These are phyloP conservation scores for Ophiostoma pallidulum DNA, from an alignment of 2,329 filamentous ascomycete genomes.

Conservation along the genomic window DNA sequence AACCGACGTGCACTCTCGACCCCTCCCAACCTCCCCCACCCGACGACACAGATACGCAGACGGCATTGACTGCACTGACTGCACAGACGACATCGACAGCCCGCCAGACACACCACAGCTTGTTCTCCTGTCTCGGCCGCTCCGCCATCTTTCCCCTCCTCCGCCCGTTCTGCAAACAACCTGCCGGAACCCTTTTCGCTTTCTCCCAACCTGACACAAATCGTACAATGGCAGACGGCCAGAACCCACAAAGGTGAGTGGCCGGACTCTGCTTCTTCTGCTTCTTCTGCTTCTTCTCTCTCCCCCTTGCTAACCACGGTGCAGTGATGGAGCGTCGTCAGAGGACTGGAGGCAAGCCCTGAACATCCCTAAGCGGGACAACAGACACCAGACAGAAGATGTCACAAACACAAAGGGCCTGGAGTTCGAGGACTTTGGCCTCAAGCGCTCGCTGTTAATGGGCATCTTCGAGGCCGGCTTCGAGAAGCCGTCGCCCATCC, in stretches of 20 bases:
- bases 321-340: constrained; percentile 38
- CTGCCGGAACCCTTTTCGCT: neutral
- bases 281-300: neutral
- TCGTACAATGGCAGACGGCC: constrained; percentile 33
- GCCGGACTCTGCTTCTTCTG: neutral
- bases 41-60: no score
- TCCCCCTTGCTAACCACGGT: constrained; percentile 19
- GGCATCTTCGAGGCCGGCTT: constrained; percentile 98
- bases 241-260: constrained; percentile 39
- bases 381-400: constrained; percentile 71
- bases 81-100: no score
- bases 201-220: constrained; percentile 1
- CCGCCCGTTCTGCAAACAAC: neutral
- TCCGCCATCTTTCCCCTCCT: no score
- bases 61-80: no score
- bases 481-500: constrained; percentile 96
- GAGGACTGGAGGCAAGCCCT: constrained; percentile 68
- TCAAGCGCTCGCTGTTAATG: constrained; percentile 95
- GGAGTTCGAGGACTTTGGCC: constrained; percentile 93
- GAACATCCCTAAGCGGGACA: constrained; percentile 64
- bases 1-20: no score
- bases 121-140: no score
- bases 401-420: constrained; percentile 96
- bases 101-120: no score
- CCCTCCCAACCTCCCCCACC: no score